phyloP scores from a whole-genome alignment of 164 flowering plant species.

The Protea cynaroides region DNA sequence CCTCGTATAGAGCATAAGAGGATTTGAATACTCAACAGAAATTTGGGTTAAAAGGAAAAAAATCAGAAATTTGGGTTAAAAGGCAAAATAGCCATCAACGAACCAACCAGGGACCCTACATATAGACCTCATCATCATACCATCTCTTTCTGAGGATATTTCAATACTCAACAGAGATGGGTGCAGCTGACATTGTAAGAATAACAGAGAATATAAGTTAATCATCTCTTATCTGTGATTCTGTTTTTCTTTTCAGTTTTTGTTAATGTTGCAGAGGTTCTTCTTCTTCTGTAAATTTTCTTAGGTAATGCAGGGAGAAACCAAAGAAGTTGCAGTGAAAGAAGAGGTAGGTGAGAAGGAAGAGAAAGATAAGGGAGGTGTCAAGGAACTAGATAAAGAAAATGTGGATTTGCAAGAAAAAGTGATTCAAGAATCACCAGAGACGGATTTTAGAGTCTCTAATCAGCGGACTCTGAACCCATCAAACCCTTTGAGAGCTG shows the following conservation, averaged over 20 bases:
- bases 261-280: constrained; percentile 1
- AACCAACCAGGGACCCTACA: too few species aligned
- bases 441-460: constrained; percentile 18
- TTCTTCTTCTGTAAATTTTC: not conserved
- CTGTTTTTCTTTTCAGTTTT: not conserved
- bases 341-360: constrained; percentile 11
- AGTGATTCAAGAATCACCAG: constrained; percentile 5
- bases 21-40: too few species aligned
- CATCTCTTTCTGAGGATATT: too few species aligned
- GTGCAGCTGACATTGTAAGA: not conserved
- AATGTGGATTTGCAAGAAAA: constrained; percentile 10
- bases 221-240: too few species aligned
- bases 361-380: not conserved
- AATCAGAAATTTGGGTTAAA: too few species aligned
- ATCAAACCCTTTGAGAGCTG: constrained; percentile 58
- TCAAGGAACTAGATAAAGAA: constrained; percentile 10
- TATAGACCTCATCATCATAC: too few species aligned
- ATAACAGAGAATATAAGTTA: too few species aligned
- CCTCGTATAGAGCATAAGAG: too few species aligned
- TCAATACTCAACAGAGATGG: not conserved
- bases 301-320: constrained; percentile 23
- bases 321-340: constrained; percentile 1
- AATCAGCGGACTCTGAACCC: constrained; percentile 47
- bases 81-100: too few species aligned
- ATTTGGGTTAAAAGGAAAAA: too few species aligned